phyloP scores from a whole-genome alignment of 306 rosid species.

The Abrus pulchellus region DNA sequence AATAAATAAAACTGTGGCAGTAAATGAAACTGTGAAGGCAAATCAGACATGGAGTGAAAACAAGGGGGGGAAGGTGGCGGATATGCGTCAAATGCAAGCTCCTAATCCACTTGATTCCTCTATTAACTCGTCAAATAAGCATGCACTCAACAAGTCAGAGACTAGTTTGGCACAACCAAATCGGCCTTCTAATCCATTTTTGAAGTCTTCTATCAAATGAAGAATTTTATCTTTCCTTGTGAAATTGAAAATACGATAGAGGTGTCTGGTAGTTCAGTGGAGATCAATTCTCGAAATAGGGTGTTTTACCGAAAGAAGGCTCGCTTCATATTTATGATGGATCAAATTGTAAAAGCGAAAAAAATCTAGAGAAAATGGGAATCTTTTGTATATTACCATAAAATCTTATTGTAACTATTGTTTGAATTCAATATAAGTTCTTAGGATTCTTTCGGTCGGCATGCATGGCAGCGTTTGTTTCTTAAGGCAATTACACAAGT shows the following conservation, averaged over 20 bases:
- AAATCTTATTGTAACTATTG: conserved; percentile 29
- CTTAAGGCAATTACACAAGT: background rate
- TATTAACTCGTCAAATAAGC: conserved; percentile 53
- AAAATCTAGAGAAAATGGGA: conserved; percentile 3
- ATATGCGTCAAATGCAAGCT: conserved; percentile 45
- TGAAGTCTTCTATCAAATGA: conserved; percentile 80
- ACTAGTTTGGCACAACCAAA: conserved; percentile 55
- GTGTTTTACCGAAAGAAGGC: background rate
- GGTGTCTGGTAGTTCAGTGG: conserved; percentile 4
- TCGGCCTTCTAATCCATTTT: conserved; percentile 83
- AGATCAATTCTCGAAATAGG: background rate
- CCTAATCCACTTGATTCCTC: conserved; percentile 46
- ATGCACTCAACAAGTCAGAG: conserved; percentile 55
- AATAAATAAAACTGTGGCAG: conserved; percentile 42
- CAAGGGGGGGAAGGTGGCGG: conserved; percentile 54
- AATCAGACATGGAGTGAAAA: conserved; percentile 47
- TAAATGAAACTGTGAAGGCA: conserved; percentile 49
- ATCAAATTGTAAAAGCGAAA: conserved; percentile 20
- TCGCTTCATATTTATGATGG: conserved; percentile 25
- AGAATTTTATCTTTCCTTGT: conserved; percentile 8
- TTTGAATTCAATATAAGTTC: conserved; percentile 16
- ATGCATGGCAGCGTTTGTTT: background rate
- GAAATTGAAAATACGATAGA: background rate
- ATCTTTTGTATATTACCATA: conserved; percentile 28
- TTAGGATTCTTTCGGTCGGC: background rate